Evolutionary conservation across 768 basidiomycete genomes (phyloP).

Genomic region (Tricholomella constricta): DNA sequence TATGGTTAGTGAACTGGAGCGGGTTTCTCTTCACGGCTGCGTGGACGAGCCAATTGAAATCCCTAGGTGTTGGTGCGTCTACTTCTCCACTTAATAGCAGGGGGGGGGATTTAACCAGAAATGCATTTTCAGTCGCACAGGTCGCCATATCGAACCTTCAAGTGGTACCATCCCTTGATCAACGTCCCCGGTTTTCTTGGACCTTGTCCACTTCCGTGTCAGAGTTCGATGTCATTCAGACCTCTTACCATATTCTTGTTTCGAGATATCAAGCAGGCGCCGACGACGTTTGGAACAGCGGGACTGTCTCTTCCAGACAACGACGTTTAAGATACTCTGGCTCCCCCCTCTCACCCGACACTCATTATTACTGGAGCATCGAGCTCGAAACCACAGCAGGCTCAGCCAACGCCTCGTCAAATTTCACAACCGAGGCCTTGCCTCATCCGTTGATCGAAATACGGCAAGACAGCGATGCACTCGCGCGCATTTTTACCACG

Average conservation of each 20-base stretch:
- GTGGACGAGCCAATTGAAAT: not conserved
- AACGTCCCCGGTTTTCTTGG: conserved; percentile 26
- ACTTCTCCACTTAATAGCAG: not conserved
- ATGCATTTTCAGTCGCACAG: not conserved
- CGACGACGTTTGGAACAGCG: conserved; percentile 28
- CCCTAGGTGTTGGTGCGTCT: not conserved
- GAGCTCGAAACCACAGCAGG: conserved; percentile 21
- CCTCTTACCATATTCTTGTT: conserved; percentile 24
- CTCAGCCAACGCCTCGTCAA: conserved; percentile 16
- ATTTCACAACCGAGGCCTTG: conserved; percentile 26
- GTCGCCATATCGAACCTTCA: conserved; percentile 3
- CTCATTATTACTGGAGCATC: conserved; percentile 26
- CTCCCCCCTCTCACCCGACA: conserved; percentile 22
- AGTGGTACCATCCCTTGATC: not conserved
- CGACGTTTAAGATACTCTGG: conserved; percentile 25
- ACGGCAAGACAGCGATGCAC: conserved; percentile 14
- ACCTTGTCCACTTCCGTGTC: conserved; percentile 19
- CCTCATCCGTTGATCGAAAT: conserved; percentile 1
- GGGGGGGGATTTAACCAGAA: not conserved
- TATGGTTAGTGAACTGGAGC: not conserved
- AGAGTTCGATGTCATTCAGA: conserved; percentile 15
- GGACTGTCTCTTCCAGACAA: conserved; percentile 15
- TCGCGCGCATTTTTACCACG: conserved; percentile 19
- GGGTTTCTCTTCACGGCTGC: not conserved
- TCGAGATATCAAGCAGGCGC: too few species aligned